Evolutionary conservation across 2,329 filamentous ascomycete species (phyloP).

Genomic region (Trichoderma asperellum): DNA sequence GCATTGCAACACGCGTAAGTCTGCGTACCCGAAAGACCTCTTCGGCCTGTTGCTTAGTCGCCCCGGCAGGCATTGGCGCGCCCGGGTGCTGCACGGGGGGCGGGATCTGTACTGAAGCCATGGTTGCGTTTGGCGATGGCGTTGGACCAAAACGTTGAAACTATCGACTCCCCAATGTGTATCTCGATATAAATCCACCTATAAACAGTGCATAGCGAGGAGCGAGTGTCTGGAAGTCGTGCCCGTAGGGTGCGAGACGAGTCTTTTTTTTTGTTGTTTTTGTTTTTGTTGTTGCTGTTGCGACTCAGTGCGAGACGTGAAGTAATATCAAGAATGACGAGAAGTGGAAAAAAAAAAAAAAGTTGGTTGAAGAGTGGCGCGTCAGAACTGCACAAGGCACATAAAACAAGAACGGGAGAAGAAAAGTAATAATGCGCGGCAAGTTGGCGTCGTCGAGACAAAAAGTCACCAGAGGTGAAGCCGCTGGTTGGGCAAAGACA

Average conservation of each 20-base stretch:
- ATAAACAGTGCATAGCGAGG: constrained; percentile 48
- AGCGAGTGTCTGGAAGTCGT: constrained; percentile 18
- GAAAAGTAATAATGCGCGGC: constrained; percentile 30
- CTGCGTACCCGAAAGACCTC: constrained; percentile 68
- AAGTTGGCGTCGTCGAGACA: constrained; percentile 30
- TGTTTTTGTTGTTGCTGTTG: constrained; percentile 34
- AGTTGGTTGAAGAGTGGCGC: constrained; percentile 31
- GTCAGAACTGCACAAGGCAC: constrained; percentile 33
- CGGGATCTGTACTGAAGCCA: constrained; percentile 80
- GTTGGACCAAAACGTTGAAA: constrained; percentile 28
- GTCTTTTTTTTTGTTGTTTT: constrained; percentile 28
- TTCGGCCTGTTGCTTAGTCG: constrained; percentile 78
- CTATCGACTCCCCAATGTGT: constrained; percentile 35
- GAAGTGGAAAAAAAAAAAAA: constrained; percentile 10
- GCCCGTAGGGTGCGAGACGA: constrained; percentile 36
- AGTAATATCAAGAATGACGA: constrained; percentile 1
- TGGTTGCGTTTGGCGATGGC: constrained; percentile 49
- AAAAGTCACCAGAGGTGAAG: constrained; percentile 36
- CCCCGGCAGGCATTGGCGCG: constrained; percentile 64
- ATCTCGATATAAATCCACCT: constrained; percentile 35
- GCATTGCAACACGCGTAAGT: constrained; percentile 15
- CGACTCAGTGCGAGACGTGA: constrained; percentile 24
- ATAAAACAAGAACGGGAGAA: background rate
- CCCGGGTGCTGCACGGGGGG: constrained; percentile 70
- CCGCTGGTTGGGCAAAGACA: constrained; percentile 35